Evolutionary conservation across 495 filamentous ascomycete genomes (phyloP).

Genomic region (Venustampulla echinocandica): DNA sequence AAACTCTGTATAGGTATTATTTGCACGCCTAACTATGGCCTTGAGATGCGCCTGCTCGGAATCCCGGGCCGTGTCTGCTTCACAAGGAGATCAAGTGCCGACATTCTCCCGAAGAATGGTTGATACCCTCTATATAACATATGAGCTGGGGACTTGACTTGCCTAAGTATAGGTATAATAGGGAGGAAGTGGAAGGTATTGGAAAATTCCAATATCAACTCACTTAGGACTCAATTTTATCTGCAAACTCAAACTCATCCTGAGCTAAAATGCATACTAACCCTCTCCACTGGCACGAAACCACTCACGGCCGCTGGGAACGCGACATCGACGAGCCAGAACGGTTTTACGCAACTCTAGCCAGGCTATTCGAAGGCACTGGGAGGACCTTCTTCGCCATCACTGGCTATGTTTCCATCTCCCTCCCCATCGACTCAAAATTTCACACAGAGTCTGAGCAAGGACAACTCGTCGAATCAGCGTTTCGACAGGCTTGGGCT

Average conservation of each 20-base stretch:
- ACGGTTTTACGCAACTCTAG: constrained; percentile 31
- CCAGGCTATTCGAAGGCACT: constrained; percentile 28
- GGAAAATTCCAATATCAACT: no score
- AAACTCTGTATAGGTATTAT: no score
- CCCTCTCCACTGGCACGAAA: constrained; percentile 17
- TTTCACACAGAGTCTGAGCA: not conserved
- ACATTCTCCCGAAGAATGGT: no score
- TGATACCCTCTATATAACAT: no score
- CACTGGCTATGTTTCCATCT: constrained; percentile 21
- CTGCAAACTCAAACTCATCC: not conserved
- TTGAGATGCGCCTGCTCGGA: no score
- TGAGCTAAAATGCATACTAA: not conserved
- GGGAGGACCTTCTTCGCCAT: constrained; percentile 35
- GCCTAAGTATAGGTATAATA: no score
- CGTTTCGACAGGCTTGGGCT: constrained; percentile 34
- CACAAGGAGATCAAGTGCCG: no score
- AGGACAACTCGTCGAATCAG: constrained; percentile 24
- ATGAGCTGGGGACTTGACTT: no score
- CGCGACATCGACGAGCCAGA: constrained; percentile 39
- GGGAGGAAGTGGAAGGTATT: no score
- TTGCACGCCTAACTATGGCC: no score
- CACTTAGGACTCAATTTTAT: no score
- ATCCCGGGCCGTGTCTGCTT: no score
- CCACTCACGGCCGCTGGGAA: constrained; percentile 26
- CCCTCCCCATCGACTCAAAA: not conserved